Evolutionary conservation across 495 filamentous ascomycete genomes (phyloP).

Genomic region (Aspergillus kassunensis): DNA sequence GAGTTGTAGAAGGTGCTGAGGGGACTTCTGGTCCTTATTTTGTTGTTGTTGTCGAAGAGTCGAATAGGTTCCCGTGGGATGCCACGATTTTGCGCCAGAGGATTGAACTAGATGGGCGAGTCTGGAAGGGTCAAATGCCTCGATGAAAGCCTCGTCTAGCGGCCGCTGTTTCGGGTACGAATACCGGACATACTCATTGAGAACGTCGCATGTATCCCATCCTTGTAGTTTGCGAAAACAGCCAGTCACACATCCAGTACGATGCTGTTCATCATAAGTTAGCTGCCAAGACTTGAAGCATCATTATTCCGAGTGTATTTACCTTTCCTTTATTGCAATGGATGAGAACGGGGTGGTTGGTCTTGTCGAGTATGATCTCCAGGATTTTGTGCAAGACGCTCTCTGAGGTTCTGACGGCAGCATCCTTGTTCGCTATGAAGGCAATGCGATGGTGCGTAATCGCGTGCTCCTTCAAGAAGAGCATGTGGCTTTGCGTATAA

Average conservation of each 20-base stretch:
- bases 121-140: conserved; percentile 36
- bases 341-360: conserved; percentile 71
- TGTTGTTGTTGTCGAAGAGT: not conserved
- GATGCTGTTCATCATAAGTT: conserved; percentile 50
- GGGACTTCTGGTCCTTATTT: conserved; percentile 1
- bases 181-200: conserved; percentile 65
- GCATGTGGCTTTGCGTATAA: conserved; percentile 50
- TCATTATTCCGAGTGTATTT: conserved; percentile 12
- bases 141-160: conserved; percentile 52
- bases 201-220: conserved; percentile 52
- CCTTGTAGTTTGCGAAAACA: conserved; percentile 63
- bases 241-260: conserved; percentile 76
- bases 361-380: conserved; percentile 56
- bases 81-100: conserved; percentile 18
- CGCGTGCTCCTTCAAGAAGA: conserved; percentile 56
- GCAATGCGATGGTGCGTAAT: conserved; percentile 67
- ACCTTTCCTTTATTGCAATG: conserved; percentile 90
- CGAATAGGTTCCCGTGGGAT: not conserved
- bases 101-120: conserved; percentile 9
- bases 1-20: not conserved
- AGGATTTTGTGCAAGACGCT: conserved; percentile 60
- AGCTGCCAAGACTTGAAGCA: not conserved
- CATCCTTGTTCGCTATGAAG: conserved; percentile 75
- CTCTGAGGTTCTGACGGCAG: conserved; percentile 45
- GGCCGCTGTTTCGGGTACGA: conserved; percentile 59